Percentiles rank a stretch among this genome's conserved stretches.
These are phyloP conservation scores for Echinochloa phyllopogon DNA, from an alignment of 176 grass and related monocot genomes.

Conservation along the genomic window DNA sequence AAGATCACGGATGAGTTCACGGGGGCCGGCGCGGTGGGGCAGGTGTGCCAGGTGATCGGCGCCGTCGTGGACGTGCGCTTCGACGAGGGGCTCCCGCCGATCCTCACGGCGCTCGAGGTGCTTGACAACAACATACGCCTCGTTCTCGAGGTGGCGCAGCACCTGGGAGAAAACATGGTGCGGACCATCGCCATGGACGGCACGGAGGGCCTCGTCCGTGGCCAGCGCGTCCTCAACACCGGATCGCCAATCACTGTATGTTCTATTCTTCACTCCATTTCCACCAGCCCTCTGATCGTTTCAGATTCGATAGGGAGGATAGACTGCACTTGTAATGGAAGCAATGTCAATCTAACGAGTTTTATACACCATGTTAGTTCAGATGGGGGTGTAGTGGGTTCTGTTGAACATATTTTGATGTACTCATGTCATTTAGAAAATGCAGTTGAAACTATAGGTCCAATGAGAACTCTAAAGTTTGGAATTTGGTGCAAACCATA, in stretches of 20 bases:
- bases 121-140: conserved; percentile 93
- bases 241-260: conserved; percentile 90
- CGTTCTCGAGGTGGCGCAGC: conserved; percentile 94
- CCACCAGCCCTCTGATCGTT: neutral
- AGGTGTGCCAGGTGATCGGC: conserved; percentile 98
- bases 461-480: neutral
- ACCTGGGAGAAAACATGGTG: conserved; percentile 93
- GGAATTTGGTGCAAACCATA: neutral
- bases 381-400: neutral
- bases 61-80: conserved; percentile 96
- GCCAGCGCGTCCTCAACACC: conserved; percentile 93
- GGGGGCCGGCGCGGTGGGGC: conserved; percentile 77
- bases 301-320: neutral
- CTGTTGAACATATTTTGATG: neutral
- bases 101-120: conserved; percentile 94
- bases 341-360: neutral
- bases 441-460: neutral
- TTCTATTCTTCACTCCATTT: conserved; percentile 12
- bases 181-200: conserved; percentile 98
- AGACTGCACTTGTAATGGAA: neutral
- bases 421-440: neutral
- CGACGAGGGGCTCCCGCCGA: conserved; percentile 85
- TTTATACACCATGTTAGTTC: no score
- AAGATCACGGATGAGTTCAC: conserved; percentile 99
- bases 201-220: conserved; percentile 89